These are phyloP conservation scores for Auricularia auricula-judae DNA, from an alignment of 768 basidiomycete species.

Conservation along the genomic window DNA sequence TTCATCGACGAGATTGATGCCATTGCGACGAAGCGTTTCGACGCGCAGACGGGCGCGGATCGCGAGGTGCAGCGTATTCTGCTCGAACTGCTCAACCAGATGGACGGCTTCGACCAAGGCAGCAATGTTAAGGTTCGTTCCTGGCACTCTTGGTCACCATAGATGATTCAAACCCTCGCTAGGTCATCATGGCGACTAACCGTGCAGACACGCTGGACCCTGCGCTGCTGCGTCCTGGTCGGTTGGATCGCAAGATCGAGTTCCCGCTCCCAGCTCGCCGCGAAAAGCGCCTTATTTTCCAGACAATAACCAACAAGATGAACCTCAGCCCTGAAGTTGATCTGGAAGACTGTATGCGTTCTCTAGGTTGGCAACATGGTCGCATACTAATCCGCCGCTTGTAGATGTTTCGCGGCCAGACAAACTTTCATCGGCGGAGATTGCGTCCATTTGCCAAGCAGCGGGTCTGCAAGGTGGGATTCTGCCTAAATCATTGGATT, in stretches of 20 bases:
- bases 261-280: conserved; percentile 90
- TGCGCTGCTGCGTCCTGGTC: conserved; percentile 91
- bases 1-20: conserved; percentile 99
- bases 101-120: conserved; percentile 99
- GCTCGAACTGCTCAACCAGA: conserved; percentile 93
- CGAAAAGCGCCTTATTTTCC: conserved; percentile 95
- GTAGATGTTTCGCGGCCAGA: conserved; percentile 95
- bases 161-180: neutral
- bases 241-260: conserved; percentile 97
- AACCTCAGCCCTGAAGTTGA: conserved; percentile 96
- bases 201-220: conserved; percentile 97
- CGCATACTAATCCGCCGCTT: conserved; percentile 7
- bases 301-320: conserved; percentile 95
- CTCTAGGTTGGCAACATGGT: neutral
- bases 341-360: conserved; percentile 83
- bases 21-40: conserved; percentile 98
- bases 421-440: conserved; percentile 89
- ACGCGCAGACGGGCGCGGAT: conserved; percentile 98
- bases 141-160: neutral
- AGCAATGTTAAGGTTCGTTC: conserved; percentile 86
- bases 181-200: conserved; percentile 99
- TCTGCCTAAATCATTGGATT: neutral
- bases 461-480: conserved; percentile 84
- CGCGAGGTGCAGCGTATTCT: conserved; percentile 97
- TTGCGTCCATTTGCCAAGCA: conserved; percentile 90